A percentile compares a stretch with the other conserved stretches of the same genome.
Evolutionary conservation across 2,329 filamentous ascomycete genomes (phyloP).

Genomic region (Penicillium sp.): DNA sequence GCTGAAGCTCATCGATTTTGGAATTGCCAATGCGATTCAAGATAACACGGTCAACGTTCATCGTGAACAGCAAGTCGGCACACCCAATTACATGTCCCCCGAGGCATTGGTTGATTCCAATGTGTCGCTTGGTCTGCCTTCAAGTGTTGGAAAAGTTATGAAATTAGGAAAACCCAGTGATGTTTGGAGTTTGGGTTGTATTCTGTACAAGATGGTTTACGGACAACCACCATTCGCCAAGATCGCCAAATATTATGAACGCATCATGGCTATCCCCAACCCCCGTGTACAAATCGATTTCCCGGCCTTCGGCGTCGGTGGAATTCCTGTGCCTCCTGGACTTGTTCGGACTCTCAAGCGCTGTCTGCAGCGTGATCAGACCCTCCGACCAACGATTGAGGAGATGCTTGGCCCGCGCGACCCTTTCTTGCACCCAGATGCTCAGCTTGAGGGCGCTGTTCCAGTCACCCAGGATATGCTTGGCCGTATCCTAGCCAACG

Average conservation of each 20-base stretch:
- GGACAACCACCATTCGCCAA: constrained; percentile 94
- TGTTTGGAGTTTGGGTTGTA: constrained; percentile 94
- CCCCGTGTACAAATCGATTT: constrained; percentile 51
- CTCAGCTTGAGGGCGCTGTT: constrained; percentile 46
- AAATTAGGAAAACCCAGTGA: constrained; percentile 95
- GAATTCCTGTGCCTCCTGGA: constrained; percentile 54
- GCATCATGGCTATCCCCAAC: constrained; percentile 62
- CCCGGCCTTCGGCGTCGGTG: constrained; percentile 47
- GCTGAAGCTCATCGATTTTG: constrained; percentile 96
- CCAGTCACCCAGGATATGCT: constrained; percentile 60
- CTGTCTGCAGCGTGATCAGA: constrained; percentile 60
- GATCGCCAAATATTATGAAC: constrained; percentile 80
- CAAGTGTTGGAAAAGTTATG: constrained; percentile 69
- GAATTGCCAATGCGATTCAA: constrained; percentile 96
- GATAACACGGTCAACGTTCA: constrained; percentile 98
- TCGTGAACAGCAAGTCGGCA: constrained; percentile 90
- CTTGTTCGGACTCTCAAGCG: constrained; percentile 57
- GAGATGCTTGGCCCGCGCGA: constrained; percentile 58
- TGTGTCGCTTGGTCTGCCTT: constrained; percentile 53
- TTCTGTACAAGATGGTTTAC: constrained; percentile 97
- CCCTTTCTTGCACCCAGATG: constrained; percentile 59
- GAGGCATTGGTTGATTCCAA: constrained; percentile 90
- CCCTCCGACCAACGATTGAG: constrained; percentile 56
- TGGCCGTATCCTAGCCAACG: constrained; percentile 58
- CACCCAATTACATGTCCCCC: constrained; percentile 97